Evolutionary conservation across 208 protist genomes (phyloP), one percentile per base, ranked within the genome.

Genomic region (Baffinella frigidus): DNA sequence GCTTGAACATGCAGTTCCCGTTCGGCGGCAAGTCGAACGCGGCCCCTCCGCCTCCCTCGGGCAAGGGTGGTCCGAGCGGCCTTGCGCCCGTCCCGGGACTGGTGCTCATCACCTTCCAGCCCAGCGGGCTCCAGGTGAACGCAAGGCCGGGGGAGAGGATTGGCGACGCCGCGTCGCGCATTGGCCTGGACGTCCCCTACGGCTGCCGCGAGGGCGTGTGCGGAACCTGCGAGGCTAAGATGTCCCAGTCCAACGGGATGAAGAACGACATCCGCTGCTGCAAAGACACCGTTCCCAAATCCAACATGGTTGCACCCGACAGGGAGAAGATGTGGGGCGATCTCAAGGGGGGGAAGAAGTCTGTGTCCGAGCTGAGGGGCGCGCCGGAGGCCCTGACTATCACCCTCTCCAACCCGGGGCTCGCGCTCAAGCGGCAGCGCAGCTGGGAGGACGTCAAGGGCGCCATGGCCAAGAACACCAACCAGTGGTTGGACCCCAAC

Each of bases 321-420:
- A 87, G 80, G 1, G 83, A 90, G 83, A 90, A 90, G 83, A 90
- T 90, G 83, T 90, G 83, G 83, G 83, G 83, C 2, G 83, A 90
- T 72, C 36, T 90, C 35, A 41, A 51, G 33, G 83, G 83, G 0
- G 83, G 83, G 11, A 90, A 90, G 61, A 90, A 90, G 61, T 90
- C 83, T 4, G 56, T 90, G 3, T 30, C 24, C 2, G 83, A 90
- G 41, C 83, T 90, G 33, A 44, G 56, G 17, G 43, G 56, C 5
- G 41, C 35, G 36, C 83, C 83, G 30, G 44, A 90, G 11, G 83
- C 20, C 51, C 30, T 90, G 4, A 90, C 83, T 1, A 74, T 90
- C 56, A 90, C 83, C n/a, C 38, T 90, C n/a, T 50, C 33, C n/a
- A 90, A 90, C 64, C 83, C 83, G n/a, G 41, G 41, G 20, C 45